A percentile compares a stretch with the other conserved stretches of the same genome.
phyloP scores from a whole-genome alignment of 2,329 filamentous ascomycete species.

The Exophiala viscosa region DNA sequence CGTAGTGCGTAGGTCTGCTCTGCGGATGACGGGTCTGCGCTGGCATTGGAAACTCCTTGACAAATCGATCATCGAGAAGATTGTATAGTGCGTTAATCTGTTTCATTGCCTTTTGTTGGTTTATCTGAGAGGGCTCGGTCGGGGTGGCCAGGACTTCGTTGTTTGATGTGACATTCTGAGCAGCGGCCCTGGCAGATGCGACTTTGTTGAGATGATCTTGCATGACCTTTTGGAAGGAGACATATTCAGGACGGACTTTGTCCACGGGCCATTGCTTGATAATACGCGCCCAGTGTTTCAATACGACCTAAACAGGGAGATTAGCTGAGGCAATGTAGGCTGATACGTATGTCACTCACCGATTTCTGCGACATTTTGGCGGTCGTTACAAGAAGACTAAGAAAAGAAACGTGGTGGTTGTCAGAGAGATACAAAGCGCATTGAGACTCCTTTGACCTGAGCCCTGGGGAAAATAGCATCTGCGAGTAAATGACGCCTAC shows the following conservation, averaged over 20 bases:
- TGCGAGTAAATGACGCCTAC: neutral
- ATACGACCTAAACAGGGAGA: slow-evolving; percentile 26
- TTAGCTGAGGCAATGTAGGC: neutral
- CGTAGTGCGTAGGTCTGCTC: slow-evolving; percentile 52
- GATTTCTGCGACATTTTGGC: slow-evolving; percentile 30
- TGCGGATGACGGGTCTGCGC: slow-evolving; percentile 46
- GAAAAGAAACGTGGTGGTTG: slow-evolving; percentile 2
- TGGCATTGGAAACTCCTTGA: slow-evolving; percentile 48
- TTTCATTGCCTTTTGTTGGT: slow-evolving; percentile 36
- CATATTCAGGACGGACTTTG: slow-evolving; percentile 42
- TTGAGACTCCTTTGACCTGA: slow-evolving; percentile 1
- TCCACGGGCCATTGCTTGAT: slow-evolving; percentile 45
- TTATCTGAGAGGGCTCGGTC: slow-evolving; percentile 27
- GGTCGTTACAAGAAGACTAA: neutral
- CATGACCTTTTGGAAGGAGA: slow-evolving; percentile 40
- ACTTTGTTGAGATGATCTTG: slow-evolving; percentile 23
- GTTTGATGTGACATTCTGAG: slow-evolving; percentile 19
- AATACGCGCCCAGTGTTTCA: slow-evolving; percentile 40
- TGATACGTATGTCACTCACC: slow-evolving; percentile 23
- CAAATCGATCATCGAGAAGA: slow-evolving; percentile 58
- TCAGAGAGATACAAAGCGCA: slow-evolving; percentile 7
- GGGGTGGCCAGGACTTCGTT: slow-evolving; percentile 20
- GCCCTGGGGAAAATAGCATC: neutral
- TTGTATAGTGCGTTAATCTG: slow-evolving; percentile 58
- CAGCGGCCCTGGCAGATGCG: slow-evolving; percentile 13